Base-by-base conservation (phyloP, 257 asterid genomes). In the Solanum paucissectum region DNA sequence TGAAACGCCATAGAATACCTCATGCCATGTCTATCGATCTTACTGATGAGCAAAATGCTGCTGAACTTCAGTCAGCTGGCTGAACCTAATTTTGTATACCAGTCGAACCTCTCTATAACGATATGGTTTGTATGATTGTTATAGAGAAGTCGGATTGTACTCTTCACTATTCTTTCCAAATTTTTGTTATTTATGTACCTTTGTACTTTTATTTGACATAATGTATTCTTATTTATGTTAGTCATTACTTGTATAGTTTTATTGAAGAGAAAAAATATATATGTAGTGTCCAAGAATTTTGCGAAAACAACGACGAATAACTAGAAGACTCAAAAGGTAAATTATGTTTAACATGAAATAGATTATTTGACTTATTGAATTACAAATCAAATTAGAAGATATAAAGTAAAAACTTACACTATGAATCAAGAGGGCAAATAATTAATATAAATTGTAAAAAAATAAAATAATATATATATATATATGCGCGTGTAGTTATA, bases 1-100 rank as follows among this genome's bases (percentile, higher is more conserved):
- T 97, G 32, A 93, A 92, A 90, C 97, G 95, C 62, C 98, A 95
- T 86, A 91, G 99, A 91, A 97, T 97, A 92, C 98, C 98, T 44
- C 87, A 91, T 33, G 93, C 98, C 64, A 74, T 90, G 91, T 97
- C 98, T 27, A 88, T 33, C 69, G 99, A 95, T 92, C 98, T 97
- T 89, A 36, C 87, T 37, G 91, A 92, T 44, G 93, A 94, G 46
- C 91, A 90, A 91, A 86, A 37, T 46, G 89, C 40, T 27, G 88
- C 91, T 18, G 87, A 87, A 55, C 71, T 84, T 73, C 90, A 90
- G 88, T 88, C 92, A 62, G 94, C 96, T 33, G 88, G 89, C 87
- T 93, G 93, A 38, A 89, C 83, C 75, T 94, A 92, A 93, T 76
- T 44, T 87, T 37, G 52, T 60, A 10, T 25, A 42, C 36, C 25